phyloP scores from a whole-genome alignment of 352 stramenopile genomes.

The Aphanomyces cochlioides region DNA sequence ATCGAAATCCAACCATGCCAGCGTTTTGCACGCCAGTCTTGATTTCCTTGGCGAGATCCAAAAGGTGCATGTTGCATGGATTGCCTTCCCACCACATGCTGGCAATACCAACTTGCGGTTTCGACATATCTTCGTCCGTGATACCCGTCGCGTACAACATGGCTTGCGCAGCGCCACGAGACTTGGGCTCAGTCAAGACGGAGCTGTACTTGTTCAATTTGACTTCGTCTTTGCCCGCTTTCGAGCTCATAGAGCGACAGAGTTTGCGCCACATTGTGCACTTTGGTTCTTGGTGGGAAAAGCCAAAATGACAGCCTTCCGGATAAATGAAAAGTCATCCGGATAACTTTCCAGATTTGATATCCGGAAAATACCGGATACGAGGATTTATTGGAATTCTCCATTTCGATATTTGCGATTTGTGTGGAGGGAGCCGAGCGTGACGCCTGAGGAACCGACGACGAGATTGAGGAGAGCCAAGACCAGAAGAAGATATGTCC shows the following conservation, averaged over 20 bases:
- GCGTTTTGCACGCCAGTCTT: conserved; percentile 91
- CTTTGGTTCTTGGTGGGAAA: too few relatives aligned
- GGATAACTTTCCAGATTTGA: too few relatives aligned
- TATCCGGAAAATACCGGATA: too few relatives aligned
- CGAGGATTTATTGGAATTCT: not conserved
- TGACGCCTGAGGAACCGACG: not conserved
- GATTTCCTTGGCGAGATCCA: conserved; percentile 92
- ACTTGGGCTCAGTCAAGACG: conserved; percentile 93
- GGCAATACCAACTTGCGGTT: conserved; percentile 93
- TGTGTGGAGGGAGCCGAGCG: not conserved
- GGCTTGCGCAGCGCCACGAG: conserved; percentile 96
- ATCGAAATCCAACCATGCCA: conserved; percentile 92
- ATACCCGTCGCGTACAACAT: conserved; percentile 98
- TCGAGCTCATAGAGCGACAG: conserved; percentile 20
- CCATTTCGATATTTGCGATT: not conserved
- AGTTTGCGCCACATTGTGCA: not conserved
- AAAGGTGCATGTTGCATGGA: conserved; percentile 99
- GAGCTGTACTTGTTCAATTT: conserved; percentile 85
- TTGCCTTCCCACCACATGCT: conserved; percentile 99
- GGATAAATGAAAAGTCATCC: too few relatives aligned
- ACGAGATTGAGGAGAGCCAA: not conserved
- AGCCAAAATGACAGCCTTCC: too few relatives aligned
- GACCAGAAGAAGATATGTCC: conserved; percentile 50
- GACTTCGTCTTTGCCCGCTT: conserved; percentile 16
- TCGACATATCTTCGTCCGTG: conserved; percentile 92